These are phyloP conservation scores for Erythrophleum ivorense DNA, from an alignment of 331 rosid genomes.

Conservation along the genomic window DNA sequence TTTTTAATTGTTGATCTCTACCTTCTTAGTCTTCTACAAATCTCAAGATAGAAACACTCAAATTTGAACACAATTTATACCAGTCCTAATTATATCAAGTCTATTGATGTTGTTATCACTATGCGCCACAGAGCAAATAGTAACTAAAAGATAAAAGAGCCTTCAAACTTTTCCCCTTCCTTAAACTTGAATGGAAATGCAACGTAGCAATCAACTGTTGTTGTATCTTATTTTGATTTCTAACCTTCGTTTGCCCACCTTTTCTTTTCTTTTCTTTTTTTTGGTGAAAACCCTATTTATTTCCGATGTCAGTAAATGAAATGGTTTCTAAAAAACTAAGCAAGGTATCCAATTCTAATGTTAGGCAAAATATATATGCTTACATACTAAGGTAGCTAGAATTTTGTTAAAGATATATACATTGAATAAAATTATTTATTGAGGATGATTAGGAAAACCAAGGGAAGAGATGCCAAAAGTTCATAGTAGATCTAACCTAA, in stretches of 20 bases:
- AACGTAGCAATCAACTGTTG: constrained; percentile 13
- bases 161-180: not conserved
- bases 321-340: constrained; percentile 17
- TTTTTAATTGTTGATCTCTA: too few species aligned
- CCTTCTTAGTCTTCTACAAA: too few species aligned
- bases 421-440: constrained; percentile 5
- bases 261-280: too few species aligned
- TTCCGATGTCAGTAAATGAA: not conserved
- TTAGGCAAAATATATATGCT: not conserved
- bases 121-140: too few species aligned
- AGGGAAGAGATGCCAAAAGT: constrained; percentile 9
- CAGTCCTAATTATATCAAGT: too few species aligned
- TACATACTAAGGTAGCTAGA: constrained; percentile 37
- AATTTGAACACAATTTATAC: too few species aligned
- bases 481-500: constrained; percentile 21
- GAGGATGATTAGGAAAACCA: constrained; percentile 24
- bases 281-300: not conserved
- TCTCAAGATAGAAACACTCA: too few species aligned
- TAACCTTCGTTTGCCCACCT: not conserved
- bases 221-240: not conserved
- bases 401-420: constrained; percentile 9
- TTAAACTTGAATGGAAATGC: constrained; percentile 7
- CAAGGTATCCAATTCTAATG: not conserved
- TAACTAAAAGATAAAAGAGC: too few species aligned
- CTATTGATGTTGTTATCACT: too few species aligned